A percentile compares a stretch with the other conserved stretches of the same genome.
Evolutionary conservation across 2,329 filamentous ascomycete species (phyloP).

Genomic region (Colletotrichum liriopes): DNA sequence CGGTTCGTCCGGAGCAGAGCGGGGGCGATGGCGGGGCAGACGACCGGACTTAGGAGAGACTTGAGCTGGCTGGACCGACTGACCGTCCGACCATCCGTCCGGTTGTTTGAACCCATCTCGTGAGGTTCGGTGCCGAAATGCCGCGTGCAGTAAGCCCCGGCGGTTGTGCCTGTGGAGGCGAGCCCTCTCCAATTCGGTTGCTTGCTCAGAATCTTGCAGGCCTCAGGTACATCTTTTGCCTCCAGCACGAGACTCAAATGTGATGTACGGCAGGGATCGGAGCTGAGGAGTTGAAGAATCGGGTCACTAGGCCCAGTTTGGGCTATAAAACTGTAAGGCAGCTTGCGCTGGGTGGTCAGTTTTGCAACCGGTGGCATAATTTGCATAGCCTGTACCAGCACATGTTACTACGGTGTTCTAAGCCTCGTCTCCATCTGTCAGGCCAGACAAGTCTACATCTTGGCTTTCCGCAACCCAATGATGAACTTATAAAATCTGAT

Average conservation of each 20-base stretch:
- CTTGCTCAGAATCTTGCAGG: not conserved
- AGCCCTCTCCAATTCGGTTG: not conserved
- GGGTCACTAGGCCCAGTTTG: not conserved
- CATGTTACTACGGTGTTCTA: not conserved
- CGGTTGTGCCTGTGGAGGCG: not conserved
- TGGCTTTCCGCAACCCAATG: slow-evolving; percentile 15
- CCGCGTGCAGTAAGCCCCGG: not conserved
- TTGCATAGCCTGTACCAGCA: not conserved
- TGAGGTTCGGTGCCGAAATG: not conserved
- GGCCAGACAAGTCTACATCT: not conserved
- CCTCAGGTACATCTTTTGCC: not conserved
- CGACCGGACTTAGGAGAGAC: slow-evolving; percentile 18
- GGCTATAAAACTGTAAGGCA: not conserved
- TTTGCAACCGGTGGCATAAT: not conserved
- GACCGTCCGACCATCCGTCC: slow-evolving; percentile 21
- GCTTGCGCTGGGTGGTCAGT: not conserved
- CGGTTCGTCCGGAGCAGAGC: slow-evolving; percentile 31
- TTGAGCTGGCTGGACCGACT: slow-evolving; percentile 4
- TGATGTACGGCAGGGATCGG: slow-evolving; percentile 16
- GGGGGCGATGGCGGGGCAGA: not conserved
- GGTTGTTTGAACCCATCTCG: not conserved
- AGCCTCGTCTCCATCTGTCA: not conserved
- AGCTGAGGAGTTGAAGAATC: not conserved
- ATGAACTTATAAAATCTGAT: slow-evolving; percentile 16
- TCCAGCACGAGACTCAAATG: slow-evolving; percentile 3